Percentiles rank a stretch among this genome's conserved stretches.
These are phyloP conservation scores for Lepidopterella palustris DNA, from an alignment of 495 filamentous ascomycete genomes.

Conservation along the genomic window DNA sequence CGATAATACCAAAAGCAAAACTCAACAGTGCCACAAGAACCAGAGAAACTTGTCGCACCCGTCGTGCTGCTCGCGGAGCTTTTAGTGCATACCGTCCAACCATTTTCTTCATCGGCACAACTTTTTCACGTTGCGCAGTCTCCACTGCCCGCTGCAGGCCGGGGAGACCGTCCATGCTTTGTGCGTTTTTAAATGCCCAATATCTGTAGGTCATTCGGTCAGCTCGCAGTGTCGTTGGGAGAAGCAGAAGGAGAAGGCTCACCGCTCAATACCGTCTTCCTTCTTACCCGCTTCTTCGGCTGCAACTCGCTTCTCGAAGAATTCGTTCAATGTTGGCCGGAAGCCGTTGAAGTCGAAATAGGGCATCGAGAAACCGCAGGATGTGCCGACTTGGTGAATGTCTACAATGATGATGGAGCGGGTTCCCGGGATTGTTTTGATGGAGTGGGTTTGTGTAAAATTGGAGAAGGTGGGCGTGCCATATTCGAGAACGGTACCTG, in stretches of 20 bases:
- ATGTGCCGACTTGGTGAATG: conserved; percentile 32
- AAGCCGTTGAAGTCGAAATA: conserved; percentile 47
- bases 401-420: conserved; percentile 31
- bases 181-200: conserved; percentile 52
- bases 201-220: conserved; percentile 40
- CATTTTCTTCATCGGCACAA: conserved; percentile 48
- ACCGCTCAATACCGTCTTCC: conserved; percentile 48
- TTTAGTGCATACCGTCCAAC: conserved; percentile 28
- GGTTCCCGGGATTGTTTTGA: conserved; percentile 26
- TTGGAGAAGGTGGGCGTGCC: conserved; percentile 21
- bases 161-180: conserved; percentile 49
- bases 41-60: conserved; percentile 2
- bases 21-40: conserved; percentile 13
- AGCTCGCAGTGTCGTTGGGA: background rate
- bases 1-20: conserved; percentile 14
- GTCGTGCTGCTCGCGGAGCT: conserved; percentile 1
- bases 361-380: conserved; percentile 50
- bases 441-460: conserved; percentile 24
- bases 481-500: conserved; percentile 27
- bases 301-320: conserved; percentile 42
- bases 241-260: conserved; percentile 7
- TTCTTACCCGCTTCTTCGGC: conserved; percentile 39
- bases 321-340: conserved; percentile 43
- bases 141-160: conserved; percentile 42
- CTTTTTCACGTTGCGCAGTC: conserved; percentile 38